A percentile compares a stretch with the other conserved stretches of the same genome.
Evolutionary conservation across 305 asterid species (phyloP).

Genomic region (Galium porrigens): DNA sequence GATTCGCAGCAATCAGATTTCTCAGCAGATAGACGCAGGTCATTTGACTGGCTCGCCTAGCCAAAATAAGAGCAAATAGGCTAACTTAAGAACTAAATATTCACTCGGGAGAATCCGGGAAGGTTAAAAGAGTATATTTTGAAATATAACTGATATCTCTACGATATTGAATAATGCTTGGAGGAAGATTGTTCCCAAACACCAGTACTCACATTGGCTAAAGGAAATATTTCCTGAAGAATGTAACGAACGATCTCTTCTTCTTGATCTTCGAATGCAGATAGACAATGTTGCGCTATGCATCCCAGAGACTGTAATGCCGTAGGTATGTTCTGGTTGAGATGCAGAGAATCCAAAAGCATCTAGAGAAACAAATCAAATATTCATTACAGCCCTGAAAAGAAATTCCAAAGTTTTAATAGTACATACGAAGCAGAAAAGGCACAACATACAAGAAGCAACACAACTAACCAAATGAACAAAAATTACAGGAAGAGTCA

Average conservation of each 20-base stretch:
- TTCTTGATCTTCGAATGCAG: slow-evolving; percentile 42
- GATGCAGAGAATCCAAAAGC: slow-evolving; percentile 12
- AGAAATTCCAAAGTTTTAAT: slow-evolving; percentile 2
- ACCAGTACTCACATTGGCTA: slow-evolving; percentile 37
- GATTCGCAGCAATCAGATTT: slow-evolving; percentile 43
- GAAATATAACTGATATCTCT: neutral
- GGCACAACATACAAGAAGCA: neutral
- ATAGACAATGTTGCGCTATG: slow-evolving; percentile 7
- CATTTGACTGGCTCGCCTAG: slow-evolving; percentile 40
- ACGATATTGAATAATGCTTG: neutral
- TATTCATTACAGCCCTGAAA: slow-evolving; percentile 53
- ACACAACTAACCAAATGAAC: neutral
- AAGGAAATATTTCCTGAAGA: slow-evolving; percentile 48
- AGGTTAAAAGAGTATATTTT: slow-evolving; percentile 1
- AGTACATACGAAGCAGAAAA: neutral
- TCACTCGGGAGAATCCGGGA: neutral
- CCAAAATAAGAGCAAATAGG: slow-evolving; percentile 15
- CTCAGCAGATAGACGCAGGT: slow-evolving; percentile 22
- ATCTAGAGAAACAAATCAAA: neutral
- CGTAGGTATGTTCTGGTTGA: slow-evolving; percentile 5
- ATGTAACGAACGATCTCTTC: slow-evolving; percentile 39
- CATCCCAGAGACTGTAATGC: slow-evolving; percentile 11
- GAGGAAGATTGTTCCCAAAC: slow-evolving; percentile 13
- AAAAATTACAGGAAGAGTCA: neutral
- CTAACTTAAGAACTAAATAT: slow-evolving; percentile 16